Evolutionary conservation across 352 stramenopile species (phyloP).

Genomic region (Globisporangium irregulare): DNA sequence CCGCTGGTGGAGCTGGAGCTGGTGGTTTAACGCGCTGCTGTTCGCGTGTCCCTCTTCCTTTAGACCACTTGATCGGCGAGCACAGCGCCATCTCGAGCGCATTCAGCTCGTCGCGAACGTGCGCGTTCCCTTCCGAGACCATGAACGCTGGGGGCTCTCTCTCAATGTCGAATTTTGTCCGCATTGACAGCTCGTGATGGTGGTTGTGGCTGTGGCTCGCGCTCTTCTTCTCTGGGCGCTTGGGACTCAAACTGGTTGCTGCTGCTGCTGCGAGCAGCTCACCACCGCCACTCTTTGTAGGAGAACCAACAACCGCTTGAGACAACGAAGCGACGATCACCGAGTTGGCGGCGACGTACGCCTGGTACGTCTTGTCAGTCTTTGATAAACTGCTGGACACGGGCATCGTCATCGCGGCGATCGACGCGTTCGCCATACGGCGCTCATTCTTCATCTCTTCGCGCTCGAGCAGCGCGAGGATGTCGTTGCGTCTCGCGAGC

Average conservation of each 20-base stretch:
- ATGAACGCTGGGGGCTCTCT: conserved; percentile 29
- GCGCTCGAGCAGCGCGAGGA: conserved; percentile 44
- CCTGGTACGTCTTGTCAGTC: conserved; percentile 31
- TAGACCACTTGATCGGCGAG: conserved; percentile 33
- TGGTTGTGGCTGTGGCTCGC: not conserved
- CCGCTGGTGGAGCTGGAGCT: not conserved
- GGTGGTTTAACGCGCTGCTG: too few relatives aligned
- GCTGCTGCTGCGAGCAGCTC: not conserved
- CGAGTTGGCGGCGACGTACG: conserved; percentile 41
- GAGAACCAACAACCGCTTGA: not conserved
- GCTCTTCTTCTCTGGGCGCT: conserved; percentile 16
- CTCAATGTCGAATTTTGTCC: conserved; percentile 50
- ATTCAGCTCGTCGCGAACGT: conserved; percentile 25
- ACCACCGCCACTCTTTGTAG: not conserved
- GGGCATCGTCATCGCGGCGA: conserved; percentile 31
- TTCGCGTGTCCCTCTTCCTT: conserved; percentile 3
- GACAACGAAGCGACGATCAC: conserved; percentile 17
- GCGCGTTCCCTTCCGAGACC: conserved; percentile 34
- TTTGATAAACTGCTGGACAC: conserved; percentile 14
- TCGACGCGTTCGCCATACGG: conserved; percentile 28
- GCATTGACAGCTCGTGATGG: conserved; percentile 2
- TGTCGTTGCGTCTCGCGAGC: conserved; percentile 44
- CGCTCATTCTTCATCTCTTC: conserved; percentile 26
- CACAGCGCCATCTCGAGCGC: conserved; percentile 24
- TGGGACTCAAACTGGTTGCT: conserved; percentile 3